Evolutionary conservation across 208 protist genomes (phyloP).

Genomic region (Balamuthia mandrillaris): DNA sequence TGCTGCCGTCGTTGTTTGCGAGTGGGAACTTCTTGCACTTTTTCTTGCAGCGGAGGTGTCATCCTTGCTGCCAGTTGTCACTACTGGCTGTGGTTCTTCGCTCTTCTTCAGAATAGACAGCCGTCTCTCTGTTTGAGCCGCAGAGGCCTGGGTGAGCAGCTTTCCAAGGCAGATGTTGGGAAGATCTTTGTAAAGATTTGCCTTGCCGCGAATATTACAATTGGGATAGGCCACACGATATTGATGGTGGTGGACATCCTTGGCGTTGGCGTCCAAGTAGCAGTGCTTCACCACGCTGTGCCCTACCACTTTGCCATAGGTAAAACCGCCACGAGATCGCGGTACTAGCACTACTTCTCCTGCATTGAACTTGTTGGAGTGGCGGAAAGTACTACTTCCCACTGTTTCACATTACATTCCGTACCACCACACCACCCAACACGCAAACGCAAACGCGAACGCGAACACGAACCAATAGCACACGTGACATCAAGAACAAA

Average conservation of each 20-base stretch:
- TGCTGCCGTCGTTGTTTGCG: background rate
- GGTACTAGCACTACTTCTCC: slow-evolving; percentile 51
- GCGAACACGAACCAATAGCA: too few species aligned
- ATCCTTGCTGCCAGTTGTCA: background rate
- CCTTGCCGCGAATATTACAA: too few species aligned
- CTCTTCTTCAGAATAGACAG: background rate
- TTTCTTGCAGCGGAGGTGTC: too few species aligned
- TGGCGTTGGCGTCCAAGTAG: slow-evolving; percentile 39
- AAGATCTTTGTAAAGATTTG: too few species aligned
- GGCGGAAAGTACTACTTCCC: slow-evolving; percentile 38
- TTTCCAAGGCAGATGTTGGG: too few species aligned
- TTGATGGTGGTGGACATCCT: background rate
- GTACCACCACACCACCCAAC: too few species aligned
- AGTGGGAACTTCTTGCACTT: too few species aligned
- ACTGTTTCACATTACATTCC: too few species aligned
- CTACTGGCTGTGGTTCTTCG: background rate
- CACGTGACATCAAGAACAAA: too few species aligned
- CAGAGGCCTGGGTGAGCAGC: background rate
- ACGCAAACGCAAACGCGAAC: too few species aligned
- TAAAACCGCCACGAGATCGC: slow-evolving; percentile 54
- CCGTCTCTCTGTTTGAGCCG: background rate
- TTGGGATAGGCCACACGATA: too few species aligned
- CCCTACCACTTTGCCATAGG: slow-evolving; percentile 36
- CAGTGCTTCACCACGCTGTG: background rate
- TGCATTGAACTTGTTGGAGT: slow-evolving; percentile 8